phyloP scores from a whole-genome alignment of 768 basidiomycete genomes.

The Macrolepiota albuminosa region DNA sequence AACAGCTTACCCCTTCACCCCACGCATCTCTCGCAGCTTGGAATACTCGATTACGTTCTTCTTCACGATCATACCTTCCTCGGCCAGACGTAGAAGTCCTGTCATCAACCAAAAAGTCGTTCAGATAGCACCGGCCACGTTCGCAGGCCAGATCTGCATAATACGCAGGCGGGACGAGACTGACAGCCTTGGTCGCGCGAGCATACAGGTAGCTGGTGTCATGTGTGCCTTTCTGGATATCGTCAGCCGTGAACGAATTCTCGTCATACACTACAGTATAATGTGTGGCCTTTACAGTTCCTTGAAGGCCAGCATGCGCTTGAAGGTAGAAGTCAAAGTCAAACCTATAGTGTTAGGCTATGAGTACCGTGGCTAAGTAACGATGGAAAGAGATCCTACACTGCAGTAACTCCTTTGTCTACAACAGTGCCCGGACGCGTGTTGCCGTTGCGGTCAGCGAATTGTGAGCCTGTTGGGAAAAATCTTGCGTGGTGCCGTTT shows the following conservation, averaged over 20 bases:
- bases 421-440: constrained; percentile 77
- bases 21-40: constrained; percentile 43
- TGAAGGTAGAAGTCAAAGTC: constrained; percentile 68
- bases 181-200: constrained; percentile 80
- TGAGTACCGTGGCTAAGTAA: constrained; percentile 5
- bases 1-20: constrained; percentile 45
- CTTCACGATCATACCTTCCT: constrained; percentile 30
- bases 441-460: constrained; percentile 66
- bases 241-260: constrained; percentile 60
- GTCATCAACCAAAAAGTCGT: constrained; percentile 62
- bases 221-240: constrained; percentile 70
- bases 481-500: constrained; percentile 70
- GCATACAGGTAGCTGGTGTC: constrained; percentile 71
- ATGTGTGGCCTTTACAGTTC: constrained; percentile 67
- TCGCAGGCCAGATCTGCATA: constrained; percentile 84
- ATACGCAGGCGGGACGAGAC: constrained; percentile 74
- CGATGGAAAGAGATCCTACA: constrained; percentile 34
- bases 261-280: constrained; percentile 83
- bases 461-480: constrained; percentile 45
- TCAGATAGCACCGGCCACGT: constrained; percentile 70
- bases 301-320: constrained; percentile 72
- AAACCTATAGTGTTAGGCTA: constrained; percentile 34
- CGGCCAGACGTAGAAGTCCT: constrained; percentile 31
- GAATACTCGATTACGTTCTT: constrained; percentile 34
- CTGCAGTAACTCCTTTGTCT: constrained; percentile 71